Evolutionary conservation across 164 flowering plant species (phyloP), one percentile per base, ranked within the genome.

Genomic region (Buxus sempervirens): DNA sequence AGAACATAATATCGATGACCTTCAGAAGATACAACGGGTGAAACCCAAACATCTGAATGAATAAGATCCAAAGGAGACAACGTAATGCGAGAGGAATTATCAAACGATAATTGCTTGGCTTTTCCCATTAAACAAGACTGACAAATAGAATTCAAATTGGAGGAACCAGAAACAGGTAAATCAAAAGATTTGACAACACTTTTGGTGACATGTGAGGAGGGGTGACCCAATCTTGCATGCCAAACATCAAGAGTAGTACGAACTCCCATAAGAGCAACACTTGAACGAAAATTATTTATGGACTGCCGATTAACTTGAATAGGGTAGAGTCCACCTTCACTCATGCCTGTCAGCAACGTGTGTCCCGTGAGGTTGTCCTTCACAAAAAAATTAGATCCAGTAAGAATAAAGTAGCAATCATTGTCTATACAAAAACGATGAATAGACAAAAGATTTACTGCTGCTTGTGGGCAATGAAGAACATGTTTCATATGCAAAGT

Each of bases 191-290:
- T 59, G n/a, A 59, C 3, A 13, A 59, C 36, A 59, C 32, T 59
- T 19, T 59, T 25, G 41, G 62, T 59, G 36, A 25, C 19, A 8
- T 59, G 62, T 21, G 36, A 59, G 36, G 62, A 59, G 41, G 36
- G 62, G 41, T 59, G 62, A 25, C 62, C 62, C 36, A 59, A 25
- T 59, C 62, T 59, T 59, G 62, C 36, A 25, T 59, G 62, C 62
- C 62, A 59, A 25, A 59, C 62, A 59, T 59, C 62, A 16, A 59
- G 36, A 27, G 62, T 59, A 25, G 32, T 27, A 25, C 9, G 62
- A 27, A 59, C 62, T 25, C 62, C 36, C 36, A 59, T 25, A 59
- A 59, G 19, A 26, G 62, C 62, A 59, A 59, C 62, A 59, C 36
- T 25, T 0, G 41, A 8, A 27, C 41, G 36, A 25, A 59, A 59